Conservation (phyloP, 257 asterid genomes). For the Voacanga thouarsii region DNA sequence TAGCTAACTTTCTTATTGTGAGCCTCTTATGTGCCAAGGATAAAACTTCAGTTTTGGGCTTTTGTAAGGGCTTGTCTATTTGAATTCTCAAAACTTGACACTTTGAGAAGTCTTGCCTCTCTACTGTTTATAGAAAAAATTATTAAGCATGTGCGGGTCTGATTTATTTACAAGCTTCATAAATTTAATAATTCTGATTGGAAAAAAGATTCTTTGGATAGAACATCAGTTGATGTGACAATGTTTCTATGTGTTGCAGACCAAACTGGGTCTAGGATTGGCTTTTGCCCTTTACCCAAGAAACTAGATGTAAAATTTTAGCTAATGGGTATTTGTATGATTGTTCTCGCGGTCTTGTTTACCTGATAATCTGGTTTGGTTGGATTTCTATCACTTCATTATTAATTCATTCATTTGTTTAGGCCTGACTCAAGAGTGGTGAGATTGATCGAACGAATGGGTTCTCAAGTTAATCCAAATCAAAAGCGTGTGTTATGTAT, state of each 20-base stretch:
- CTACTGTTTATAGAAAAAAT: neutral
- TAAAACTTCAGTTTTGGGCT: neutral
- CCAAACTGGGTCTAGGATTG: neutral
- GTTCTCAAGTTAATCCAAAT: conserved; percentile 48
- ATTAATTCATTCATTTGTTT: neutral
- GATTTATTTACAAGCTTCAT: neutral
- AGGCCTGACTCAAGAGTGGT: conserved; percentile 96
- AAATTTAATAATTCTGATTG: neutral
- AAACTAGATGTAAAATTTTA: neutral
- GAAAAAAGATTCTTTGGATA: neutral
- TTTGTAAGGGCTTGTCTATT: no score
- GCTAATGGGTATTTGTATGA: neutral
- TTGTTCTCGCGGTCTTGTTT: neutral
- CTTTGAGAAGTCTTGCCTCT: neutral
- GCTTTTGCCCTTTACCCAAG: neutral
- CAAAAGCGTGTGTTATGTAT: conserved; percentile 87
- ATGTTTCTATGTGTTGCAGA: neutral
- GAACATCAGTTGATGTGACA: neutral
- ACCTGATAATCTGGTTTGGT: neutral
- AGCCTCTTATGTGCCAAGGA: neutral
- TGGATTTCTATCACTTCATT: neutral
- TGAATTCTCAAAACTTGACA: no score
- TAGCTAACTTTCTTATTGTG: neutral
- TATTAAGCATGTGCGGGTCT: neutral
- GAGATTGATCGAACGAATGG: conserved; percentile 90